Percentiles rank a stretch among this genome's conserved stretches.
These are phyloP conservation scores for Annulohypoxylon stygium DNA, from an alignment of 495 filamentous ascomycete genomes.

Conservation along the genomic window DNA sequence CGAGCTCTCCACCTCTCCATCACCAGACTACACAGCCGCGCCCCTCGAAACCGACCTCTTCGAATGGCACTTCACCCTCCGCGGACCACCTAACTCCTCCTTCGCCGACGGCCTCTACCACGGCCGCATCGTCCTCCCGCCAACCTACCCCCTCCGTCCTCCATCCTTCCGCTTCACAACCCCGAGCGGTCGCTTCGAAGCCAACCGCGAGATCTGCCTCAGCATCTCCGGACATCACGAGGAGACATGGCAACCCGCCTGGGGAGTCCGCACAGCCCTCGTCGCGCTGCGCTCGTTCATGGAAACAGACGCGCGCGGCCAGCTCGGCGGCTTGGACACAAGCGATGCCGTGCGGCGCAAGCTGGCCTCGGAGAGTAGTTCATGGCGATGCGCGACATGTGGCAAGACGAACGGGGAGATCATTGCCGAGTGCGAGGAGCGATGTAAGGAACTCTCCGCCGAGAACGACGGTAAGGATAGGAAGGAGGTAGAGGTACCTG, in stretches of 20 bases:
- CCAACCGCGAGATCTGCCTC: constrained; percentile 96
- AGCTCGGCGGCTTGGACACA: constrained; percentile 90
- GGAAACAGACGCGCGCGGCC: constrained; percentile 79
- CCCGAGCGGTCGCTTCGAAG: constrained; percentile 91
- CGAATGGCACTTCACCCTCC: constrained; percentile 99
- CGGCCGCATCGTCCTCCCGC: constrained; percentile 91
- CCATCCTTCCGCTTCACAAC: constrained; percentile 96
- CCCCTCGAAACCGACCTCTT: constrained; percentile 91
- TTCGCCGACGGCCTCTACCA: constrained; percentile 91
- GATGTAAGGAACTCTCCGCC: constrained; percentile 65
- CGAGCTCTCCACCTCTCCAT: constrained; percentile 82
- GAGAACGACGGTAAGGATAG: constrained; percentile 53
- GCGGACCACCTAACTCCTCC: constrained; percentile 83
- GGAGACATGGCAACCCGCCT: constrained; percentile 98
- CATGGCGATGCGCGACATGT: constrained; percentile 76
- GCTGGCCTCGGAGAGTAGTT: constrained; percentile 72
- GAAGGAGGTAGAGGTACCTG: constrained; percentile 67
- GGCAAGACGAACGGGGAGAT: constrained; percentile 77
- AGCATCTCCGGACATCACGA: constrained; percentile 95
- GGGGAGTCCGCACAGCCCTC: constrained; percentile 87
- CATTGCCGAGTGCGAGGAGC: constrained; percentile 73
- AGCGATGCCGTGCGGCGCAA: constrained; percentile 69
- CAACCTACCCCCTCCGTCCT: constrained; percentile 88
- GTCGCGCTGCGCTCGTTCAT: constrained; percentile 79
- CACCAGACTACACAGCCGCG: constrained; percentile 82